Base-by-base conservation (phyloP, 345 rosid genomes). In the Hibiscus syriacus region DNA sequence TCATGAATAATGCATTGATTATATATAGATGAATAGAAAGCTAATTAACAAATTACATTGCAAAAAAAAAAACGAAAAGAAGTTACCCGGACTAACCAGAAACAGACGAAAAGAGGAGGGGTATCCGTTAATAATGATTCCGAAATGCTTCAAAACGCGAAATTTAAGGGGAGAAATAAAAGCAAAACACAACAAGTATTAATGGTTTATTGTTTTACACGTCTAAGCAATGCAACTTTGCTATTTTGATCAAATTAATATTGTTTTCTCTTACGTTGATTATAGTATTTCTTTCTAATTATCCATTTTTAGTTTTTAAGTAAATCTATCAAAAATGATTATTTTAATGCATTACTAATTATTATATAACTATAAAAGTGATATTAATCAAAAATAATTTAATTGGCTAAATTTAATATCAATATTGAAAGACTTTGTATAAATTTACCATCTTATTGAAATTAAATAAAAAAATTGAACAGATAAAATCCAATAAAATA, bases 41-140 rank as follows among this genome's bases (percentile, higher is more conserved):
- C 17, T 53, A 53, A 23, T 53, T 19, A 27, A 58, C 17, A 30
- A n/a, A 58, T 29, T 32, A 8, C 4, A 1, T n/a, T 2, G 2
- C 7, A 14, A 4, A 3, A 5, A 12, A 6, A 26, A 26, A 53
- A 64, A 64, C 45, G 45, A 49, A 17, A 72, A 30, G 61, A 30
- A 52, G 59, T 39, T 57, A 78, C 82, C 82, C 4, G 73, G 74
- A 46, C 45, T 26, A 56, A 54, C 46, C 64, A 59, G 71, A 71
- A 49, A 45, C 46, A 41, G 13, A 13, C 55, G 13, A 38, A 14
- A 30, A 43, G 61, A 22, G 4, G 68, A 11, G 39, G 13, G 25
- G 45, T 50, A 52, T 52, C 39, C 5, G 17, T 49, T 17, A 63
- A 45, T 61, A 63, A 64, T 25, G 71, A 67, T 56, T 19, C 19